A percentile compares a stretch with the other conserved stretches of the same genome.
phyloP scores from a whole-genome alignment of 306 rosid genomes.

The Glycyrrhiza uralensis region DNA sequence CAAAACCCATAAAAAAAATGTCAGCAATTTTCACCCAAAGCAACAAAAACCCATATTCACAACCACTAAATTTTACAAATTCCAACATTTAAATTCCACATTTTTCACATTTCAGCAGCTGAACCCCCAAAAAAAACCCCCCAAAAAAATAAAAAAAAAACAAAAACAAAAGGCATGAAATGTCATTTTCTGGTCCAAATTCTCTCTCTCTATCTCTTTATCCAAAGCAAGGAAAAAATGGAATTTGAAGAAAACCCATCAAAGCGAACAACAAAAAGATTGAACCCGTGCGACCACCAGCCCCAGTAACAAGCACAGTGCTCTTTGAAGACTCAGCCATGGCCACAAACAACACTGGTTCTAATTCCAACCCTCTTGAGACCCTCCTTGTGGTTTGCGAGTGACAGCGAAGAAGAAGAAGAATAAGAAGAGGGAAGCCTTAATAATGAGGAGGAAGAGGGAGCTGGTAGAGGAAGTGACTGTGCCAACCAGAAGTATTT shows the following conservation, averaged over 20 bases:
- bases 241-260: conserved; percentile 10
- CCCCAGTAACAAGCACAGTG: conserved; percentile 92
- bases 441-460: conserved; percentile 28
- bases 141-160: neutral
- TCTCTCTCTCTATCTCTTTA: neutral
- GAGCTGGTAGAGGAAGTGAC: conserved; percentile 7
- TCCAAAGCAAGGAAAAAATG: neutral
- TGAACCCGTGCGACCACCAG: conserved; percentile 89
- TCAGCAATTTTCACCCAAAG: neutral
- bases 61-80: neutral
- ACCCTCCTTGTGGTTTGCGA: neutral
- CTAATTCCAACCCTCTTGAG: conserved; percentile 11
- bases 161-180: neutral
- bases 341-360: conserved; percentile 35
- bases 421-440: conserved; percentile 8
- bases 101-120: neutral
- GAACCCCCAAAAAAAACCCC: no score
- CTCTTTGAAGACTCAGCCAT: conserved; percentile 56
- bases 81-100: neutral
- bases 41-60: neutral
- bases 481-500: conserved; percentile 32
- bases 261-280: neutral
- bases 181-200: conserved; percentile 1
- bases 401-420: conserved; percentile 4
- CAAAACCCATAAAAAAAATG: neutral